Evolutionary conservation across 768 basidiomycete genomes (phyloP).

Genomic region (Cystoderma amianthinum): DNA sequence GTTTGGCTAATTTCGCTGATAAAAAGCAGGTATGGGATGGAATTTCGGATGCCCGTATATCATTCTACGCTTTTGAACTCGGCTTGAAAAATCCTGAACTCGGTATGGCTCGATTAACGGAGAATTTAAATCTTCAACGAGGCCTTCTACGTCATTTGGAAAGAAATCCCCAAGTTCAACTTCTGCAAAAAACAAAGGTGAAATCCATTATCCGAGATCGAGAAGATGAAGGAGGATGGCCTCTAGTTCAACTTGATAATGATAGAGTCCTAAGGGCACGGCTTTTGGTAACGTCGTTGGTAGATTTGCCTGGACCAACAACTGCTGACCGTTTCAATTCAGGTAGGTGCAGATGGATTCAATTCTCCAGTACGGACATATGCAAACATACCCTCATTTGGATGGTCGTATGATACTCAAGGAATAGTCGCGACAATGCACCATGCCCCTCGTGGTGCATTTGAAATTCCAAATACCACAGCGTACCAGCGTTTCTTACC

Average conservation of each 20-base stretch:
- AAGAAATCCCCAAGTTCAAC: slow-evolving; percentile 39
- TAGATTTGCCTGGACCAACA: neutral
- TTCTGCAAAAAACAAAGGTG: slow-evolving; percentile 75
- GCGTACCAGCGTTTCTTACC: slow-evolving; percentile 95
- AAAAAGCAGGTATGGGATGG: slow-evolving; percentile 83
- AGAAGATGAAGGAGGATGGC: slow-evolving; percentile 64
- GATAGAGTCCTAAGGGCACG: slow-evolving; percentile 60
- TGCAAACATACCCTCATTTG: slow-evolving; percentile 79
- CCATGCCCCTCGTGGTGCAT: slow-evolving; percentile 59
- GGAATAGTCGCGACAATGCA: slow-evolving; percentile 86
- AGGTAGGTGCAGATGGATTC: slow-evolving; percentile 94
- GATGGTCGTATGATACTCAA: slow-evolving; percentile 87
- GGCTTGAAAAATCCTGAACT: slow-evolving; percentile 16
- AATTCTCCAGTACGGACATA: slow-evolving; percentile 91
- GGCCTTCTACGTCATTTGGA: slow-evolving; percentile 67
- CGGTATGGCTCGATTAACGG: slow-evolving; percentile 79
- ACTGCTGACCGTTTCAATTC: slow-evolving; percentile 1
- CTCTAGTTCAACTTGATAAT: slow-evolving; percentile 67
- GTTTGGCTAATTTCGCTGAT: neutral
- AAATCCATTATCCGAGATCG: slow-evolving; percentile 53
- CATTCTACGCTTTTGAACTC: slow-evolving; percentile 54
- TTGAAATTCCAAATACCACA: slow-evolving; percentile 62
- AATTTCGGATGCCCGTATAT: slow-evolving; percentile 70
- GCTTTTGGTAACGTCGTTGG: slow-evolving; percentile 51
- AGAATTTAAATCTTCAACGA: slow-evolving; percentile 90